A percentile compares a stretch with the other conserved stretches of the same genome.
Conservation (phyloP, 345 rosid species). For the Acer campestre region DNA sequence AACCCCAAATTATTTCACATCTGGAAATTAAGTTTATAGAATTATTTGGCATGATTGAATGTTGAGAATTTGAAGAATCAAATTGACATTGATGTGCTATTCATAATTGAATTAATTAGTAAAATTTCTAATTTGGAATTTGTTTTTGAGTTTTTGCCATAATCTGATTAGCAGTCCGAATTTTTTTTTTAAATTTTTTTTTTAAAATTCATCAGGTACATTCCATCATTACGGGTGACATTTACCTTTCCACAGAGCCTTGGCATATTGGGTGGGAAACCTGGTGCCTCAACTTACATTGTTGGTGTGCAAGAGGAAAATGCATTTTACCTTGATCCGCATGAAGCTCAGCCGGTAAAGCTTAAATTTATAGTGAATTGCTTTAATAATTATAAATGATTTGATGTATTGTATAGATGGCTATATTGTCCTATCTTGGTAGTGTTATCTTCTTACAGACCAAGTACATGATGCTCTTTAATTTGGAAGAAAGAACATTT, state of each 20-base stretch:
- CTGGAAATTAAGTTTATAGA: neutral
- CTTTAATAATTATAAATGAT: neutral
- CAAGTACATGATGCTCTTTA: neutral
- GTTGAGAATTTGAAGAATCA: neutral
- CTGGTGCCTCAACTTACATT: slow-evolving; percentile 88
- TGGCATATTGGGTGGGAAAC: slow-evolving; percentile 93
- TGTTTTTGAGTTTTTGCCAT: neutral
- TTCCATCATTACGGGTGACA: slow-evolving; percentile 74
- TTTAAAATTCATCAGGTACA: slow-evolving; percentile 47
- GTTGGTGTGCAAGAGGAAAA: slow-evolving; percentile 86
- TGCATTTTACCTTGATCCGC: slow-evolving; percentile 92
- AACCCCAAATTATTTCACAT: neutral
- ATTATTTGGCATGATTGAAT: neutral
- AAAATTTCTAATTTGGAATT: neutral
- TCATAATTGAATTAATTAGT: slow-evolving; percentile 13
- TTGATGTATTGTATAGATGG: neutral
- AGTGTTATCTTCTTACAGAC: neutral
- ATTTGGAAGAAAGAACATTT: neutral
- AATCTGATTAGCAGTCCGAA: neutral
- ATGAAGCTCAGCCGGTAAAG: slow-evolving; percentile 75
- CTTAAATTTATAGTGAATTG: neutral
- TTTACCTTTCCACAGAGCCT: slow-evolving; percentile 92
- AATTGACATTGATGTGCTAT: neutral
- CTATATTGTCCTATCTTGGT: neutral
- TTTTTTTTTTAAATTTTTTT: slow-evolving; percentile 19